A percentile compares a stretch with the other conserved stretches of the same genome.
These are phyloP conservation scores for Cryphonectria carpinicola DNA, from an alignment of 2,329 filamentous ascomycete species.

Conservation along the genomic window DNA sequence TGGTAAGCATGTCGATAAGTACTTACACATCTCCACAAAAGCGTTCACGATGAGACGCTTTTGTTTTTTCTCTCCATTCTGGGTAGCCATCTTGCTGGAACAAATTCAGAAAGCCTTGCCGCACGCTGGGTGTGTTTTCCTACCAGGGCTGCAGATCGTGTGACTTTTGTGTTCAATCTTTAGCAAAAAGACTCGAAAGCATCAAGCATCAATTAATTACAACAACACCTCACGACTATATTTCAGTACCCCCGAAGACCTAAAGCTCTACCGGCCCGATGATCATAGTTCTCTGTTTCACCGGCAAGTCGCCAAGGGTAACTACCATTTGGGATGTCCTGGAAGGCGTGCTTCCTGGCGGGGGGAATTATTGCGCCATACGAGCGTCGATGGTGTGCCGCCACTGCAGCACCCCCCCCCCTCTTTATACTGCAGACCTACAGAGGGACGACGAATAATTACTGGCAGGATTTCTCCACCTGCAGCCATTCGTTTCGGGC, in stretches of 20 bases:
- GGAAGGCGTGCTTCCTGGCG: constrained; percentile 3
- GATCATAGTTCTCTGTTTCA: not conserved
- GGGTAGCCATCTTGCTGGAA: constrained; percentile 14
- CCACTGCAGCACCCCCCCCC: not conserved
- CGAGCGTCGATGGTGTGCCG: constrained; percentile 23
- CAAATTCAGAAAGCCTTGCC: not conserved
- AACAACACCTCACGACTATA: not conserved
- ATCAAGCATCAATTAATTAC: not conserved
- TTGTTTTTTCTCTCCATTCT: constrained; percentile 10
- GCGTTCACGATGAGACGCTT: constrained; percentile 31
- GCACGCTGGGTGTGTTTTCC: too few species aligned
- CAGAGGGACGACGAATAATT: not conserved
- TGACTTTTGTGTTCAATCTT: not conserved
- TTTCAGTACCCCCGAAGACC: not conserved
- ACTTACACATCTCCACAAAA: constrained; percentile 32
- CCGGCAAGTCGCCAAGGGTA: not conserved
- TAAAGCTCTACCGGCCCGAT: not conserved
- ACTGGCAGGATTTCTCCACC: not conserved
- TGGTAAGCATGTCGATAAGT: too few species aligned
- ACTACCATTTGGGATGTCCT: not conserved
- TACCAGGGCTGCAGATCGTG: not conserved
- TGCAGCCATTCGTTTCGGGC: not conserved
- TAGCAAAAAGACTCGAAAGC: not conserved
- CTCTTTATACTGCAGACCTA: constrained; percentile 21
- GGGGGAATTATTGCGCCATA: constrained; percentile 28